Evolutionary conservation across 164 flowering plant genomes (phyloP).

Genomic region (Chloranthus sessilifolius): DNA sequence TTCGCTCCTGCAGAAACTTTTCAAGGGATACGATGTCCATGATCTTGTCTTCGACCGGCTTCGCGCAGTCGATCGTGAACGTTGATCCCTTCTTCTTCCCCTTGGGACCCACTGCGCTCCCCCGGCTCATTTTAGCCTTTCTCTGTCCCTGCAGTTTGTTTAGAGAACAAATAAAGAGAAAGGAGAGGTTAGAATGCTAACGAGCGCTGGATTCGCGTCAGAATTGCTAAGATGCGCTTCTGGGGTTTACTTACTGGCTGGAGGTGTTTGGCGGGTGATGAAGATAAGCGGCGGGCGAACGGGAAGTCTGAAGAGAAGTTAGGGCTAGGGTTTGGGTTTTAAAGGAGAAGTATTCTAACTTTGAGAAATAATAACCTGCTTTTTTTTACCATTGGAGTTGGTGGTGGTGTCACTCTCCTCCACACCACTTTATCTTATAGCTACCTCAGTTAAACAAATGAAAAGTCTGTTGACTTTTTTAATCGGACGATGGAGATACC

Average conservation of each 20-base stretch:
- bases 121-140: slow-evolving; percentile 33
- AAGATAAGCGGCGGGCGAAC: slow-evolving; percentile 1
- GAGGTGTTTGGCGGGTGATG: too few relatives aligned
- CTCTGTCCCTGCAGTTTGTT: too few relatives aligned
- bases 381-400: too few relatives aligned
- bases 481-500: too few relatives aligned
- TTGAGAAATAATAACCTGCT: too few relatives aligned
- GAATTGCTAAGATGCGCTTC: neutral
- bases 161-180: neutral
- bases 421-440: too few relatives aligned
- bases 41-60: slow-evolving; percentile 60
- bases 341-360: too few relatives aligned
- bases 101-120: slow-evolving; percentile 32
- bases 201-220: neutral
- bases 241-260: neutral
- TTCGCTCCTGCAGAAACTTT: slow-evolving; percentile 63
- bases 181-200: neutral
- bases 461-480: too few relatives aligned
- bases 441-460: too few relatives aligned
- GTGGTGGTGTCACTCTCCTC: too few relatives aligned
- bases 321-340: neutral
- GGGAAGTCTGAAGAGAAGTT: neutral
- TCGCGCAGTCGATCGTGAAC: slow-evolving; percentile 57
- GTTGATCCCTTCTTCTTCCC: slow-evolving; percentile 60
- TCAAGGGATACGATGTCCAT: slow-evolving; percentile 55